These are phyloP conservation scores for Auxenochlorella pyrenoidosa DNA, from an alignment of 139 green algal genomes.

Conservation along the genomic window DNA sequence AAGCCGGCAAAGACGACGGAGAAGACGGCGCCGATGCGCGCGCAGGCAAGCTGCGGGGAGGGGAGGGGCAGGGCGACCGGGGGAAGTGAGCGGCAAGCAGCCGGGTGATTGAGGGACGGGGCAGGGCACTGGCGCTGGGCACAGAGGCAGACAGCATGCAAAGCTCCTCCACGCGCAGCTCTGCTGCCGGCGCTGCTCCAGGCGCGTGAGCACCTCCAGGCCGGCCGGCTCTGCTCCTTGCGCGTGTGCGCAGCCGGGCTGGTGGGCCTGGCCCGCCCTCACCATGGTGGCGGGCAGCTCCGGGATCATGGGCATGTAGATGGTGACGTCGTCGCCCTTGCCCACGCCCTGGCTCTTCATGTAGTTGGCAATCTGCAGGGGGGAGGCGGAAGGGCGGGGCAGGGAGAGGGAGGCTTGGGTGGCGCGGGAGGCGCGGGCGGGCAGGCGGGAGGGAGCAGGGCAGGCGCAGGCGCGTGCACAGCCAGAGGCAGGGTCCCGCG, in stretches of 20 bases:
- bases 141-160: no score
- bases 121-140: no score
- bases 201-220: no score
- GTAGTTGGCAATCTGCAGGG: constrained; percentile 81
- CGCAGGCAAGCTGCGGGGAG: constrained; percentile 85
- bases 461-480: no score
- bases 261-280: background rate
- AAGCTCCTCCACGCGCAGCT: no score
- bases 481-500: no score
- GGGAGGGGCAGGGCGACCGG: no score
- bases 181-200: no score
- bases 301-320: constrained; percentile 98
- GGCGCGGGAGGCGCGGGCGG: background rate
- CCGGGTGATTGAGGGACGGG: no score
- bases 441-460: background rate
- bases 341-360: constrained; percentile 83
- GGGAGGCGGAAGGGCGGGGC: background rate
- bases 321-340: constrained; percentile 88
- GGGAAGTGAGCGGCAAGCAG: no score
- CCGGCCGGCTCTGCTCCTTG: no score
- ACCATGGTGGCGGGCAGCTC: constrained; percentile 91
- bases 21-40: constrained; percentile 95
- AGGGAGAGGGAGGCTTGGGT: background rate
- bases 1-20: constrained; percentile 98
- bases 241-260: no score